phyloP scores from a whole-genome alignment of 2,329 filamentous ascomycete species.

The Fulvia fulva region DNA sequence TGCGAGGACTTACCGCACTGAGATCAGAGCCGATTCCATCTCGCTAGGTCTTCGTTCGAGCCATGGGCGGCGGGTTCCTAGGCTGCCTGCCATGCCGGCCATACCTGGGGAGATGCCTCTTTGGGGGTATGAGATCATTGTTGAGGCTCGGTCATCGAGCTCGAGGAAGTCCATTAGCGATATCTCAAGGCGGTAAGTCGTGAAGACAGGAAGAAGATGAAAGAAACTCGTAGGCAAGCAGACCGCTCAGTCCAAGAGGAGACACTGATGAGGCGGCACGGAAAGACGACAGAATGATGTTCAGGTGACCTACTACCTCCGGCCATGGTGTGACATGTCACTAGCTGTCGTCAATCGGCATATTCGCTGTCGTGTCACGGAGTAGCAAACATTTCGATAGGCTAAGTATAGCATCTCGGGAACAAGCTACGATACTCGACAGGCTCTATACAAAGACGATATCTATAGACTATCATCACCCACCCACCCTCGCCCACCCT shows the following conservation, averaged over 20 bases:
- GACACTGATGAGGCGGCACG: not conserved
- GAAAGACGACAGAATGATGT: not conserved
- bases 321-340: not conserved
- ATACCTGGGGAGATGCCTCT: not conserved
- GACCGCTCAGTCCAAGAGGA: not conserved
- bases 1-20: not conserved
- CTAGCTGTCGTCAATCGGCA: not conserved
- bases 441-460: not conserved
- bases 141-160: not conserved
- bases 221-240: not conserved
- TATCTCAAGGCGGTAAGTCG: not conserved
- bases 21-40: not conserved
- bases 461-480: not conserved
- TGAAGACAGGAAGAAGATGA: not conserved
- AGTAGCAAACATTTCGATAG: not conserved
- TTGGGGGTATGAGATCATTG: not conserved
- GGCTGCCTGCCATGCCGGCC: not conserved
- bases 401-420: not conserved
- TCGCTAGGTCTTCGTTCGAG: conserved; percentile 1
- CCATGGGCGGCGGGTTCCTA: not conserved
- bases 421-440: not conserved
- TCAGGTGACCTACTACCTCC: not conserved
- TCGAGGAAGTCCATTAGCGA: not conserved
- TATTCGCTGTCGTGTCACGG: not conserved
- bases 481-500: not conserved